Base-by-base conservation (phyloP, 164 flowering plant species). In the Piper betle region DNA sequence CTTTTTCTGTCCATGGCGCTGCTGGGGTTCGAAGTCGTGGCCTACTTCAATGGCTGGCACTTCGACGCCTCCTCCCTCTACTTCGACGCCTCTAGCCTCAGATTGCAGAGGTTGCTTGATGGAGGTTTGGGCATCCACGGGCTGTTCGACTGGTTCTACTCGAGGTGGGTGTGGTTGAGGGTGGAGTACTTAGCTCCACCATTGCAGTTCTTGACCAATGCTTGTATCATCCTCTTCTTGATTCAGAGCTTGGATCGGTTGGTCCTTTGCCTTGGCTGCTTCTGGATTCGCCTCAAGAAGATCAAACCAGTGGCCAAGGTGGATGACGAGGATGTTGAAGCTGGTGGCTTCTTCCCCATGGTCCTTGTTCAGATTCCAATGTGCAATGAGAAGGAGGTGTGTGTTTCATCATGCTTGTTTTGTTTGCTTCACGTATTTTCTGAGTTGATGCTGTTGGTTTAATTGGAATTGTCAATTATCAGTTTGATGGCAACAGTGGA, bases 381-480 rank as follows among this genome's bases (percentile, higher is more conserved):
- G 98, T 92, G 98, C 80, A 93, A 93, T 63, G 98, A 93, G 67
- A 86, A 79, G 66, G 97, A 93, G 96, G 98, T 92, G 80, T 46
- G 52, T 39, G 38, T 17, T 25, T 25, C 33, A 25, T 25, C 33
- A 25, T 25, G 33, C 33, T 25, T 25, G 33, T 25, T 25, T 25
- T 25, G 33, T 25, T n/a, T 25, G 33, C 33, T 25, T 25, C 33
- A 25, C 2, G 2, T 25, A 25, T 25, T 25, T 25, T 25, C 33
- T 25, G 33, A 25, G 2, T 25, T 25, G 33, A 25, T 25, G 33
- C 2, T 25, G 33, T 25, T 25, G 33, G 33, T 25, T 25, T 25
- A 2, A 0, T 25, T 25, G 33, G 33, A 25, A 25, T 25, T 25
- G 33, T 25, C 33, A 25, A 25, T 25, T 25, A 25, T 25, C 33